Conservation (phyloP, 176 grass and related monocot genomes). For the Rhynchospora pubera region DNA sequence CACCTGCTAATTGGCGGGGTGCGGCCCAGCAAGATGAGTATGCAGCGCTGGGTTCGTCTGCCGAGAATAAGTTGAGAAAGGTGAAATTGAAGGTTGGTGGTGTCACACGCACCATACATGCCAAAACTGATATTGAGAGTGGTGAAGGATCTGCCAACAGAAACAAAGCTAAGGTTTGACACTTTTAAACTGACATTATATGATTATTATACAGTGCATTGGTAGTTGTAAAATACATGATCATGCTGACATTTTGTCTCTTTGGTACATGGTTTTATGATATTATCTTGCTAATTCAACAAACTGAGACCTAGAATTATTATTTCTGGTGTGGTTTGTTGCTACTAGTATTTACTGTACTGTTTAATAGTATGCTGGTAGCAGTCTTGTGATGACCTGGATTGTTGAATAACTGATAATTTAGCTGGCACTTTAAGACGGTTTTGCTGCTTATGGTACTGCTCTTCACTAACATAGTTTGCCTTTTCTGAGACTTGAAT, state of each 20-base stretch:
- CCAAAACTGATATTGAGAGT: conserved; percentile 28
- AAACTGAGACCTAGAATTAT: neutral
- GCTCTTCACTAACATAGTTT: neutral
- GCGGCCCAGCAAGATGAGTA: conserved; percentile 12
- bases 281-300: neutral
- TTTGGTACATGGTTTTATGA: neutral
- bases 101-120: conserved; percentile 44
- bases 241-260: neutral
- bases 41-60: neutral
- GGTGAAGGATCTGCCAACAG: conserved; percentile 25
- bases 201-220: neutral
- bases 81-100: conserved; percentile 82
- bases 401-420: neutral
- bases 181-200: conserved; percentile 15
- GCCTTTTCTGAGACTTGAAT: neutral
- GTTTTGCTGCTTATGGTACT: neutral
- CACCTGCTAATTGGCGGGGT: conserved; percentile 30
- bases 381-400: neutral
- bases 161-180: conserved; percentile 60
- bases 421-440: neutral
- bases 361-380: neutral
- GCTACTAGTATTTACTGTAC: neutral
- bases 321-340: neutral
- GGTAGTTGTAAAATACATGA: neutral
- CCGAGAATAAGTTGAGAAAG: conserved; percentile 47